Percentiles rank a stretch among this genome's conserved stretches.
Evolutionary conservation across 345 rosid genomes (phyloP).

Genomic region (Sisymbrium irio): DNA sequence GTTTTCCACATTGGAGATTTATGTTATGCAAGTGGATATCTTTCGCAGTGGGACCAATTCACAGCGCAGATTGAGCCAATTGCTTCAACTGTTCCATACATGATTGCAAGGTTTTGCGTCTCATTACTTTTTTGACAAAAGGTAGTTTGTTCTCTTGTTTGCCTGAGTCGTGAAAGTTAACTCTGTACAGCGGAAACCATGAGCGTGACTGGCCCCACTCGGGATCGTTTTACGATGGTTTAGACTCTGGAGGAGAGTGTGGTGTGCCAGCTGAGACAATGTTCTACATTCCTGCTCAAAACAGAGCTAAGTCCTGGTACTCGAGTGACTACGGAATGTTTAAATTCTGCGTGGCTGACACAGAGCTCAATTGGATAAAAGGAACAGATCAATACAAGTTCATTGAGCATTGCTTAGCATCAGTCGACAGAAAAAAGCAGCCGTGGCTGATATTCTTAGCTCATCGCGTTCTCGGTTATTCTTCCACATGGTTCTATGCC

Average conservation of each 20-base stretch:
- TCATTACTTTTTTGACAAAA: background rate
- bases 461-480: constrained; percentile 69
- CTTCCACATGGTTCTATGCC: constrained; percentile 50
- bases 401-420: constrained; percentile 64
- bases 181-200: constrained; percentile 59
- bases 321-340: constrained; percentile 79
- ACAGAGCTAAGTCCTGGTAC: constrained; percentile 70
- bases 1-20: constrained; percentile 75
- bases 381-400: constrained; percentile 72
- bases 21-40: constrained; percentile 64
- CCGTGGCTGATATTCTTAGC: constrained; percentile 75
- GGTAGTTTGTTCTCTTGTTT: background rate
- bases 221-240: constrained; percentile 55
- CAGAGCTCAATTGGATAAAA: constrained; percentile 77
- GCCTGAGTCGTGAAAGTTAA: background rate
- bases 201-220: constrained; percentile 72
- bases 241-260: constrained; percentile 80
- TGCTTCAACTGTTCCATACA: constrained; percentile 66
- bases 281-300: constrained; percentile 65
- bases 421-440: constrained; percentile 67
- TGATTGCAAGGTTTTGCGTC: constrained; percentile 61
- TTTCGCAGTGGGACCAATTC: constrained; percentile 80
- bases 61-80: constrained; percentile 66
- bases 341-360: constrained; percentile 67
- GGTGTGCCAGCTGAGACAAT: constrained; percentile 71